Evolutionary conservation across 257 asterid genomes (phyloP).

Genomic region (Nyctanthes arbortristis): DNA sequence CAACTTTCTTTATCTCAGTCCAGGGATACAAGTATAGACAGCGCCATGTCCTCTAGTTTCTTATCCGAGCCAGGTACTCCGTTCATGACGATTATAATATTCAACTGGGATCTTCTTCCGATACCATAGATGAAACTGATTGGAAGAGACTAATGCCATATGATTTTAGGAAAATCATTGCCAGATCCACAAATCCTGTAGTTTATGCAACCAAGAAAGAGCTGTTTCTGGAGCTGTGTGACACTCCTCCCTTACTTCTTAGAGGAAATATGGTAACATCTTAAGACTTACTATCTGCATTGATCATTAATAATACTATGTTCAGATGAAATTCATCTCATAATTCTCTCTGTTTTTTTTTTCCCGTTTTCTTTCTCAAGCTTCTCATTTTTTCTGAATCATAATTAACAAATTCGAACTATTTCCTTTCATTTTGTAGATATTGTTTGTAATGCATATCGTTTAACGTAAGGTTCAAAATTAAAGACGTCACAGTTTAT

Average conservation of each 20-base stretch:
- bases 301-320: no score
- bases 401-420: no score
- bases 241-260: slow-evolving; percentile 40
- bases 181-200: slow-evolving; percentile 31
- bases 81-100: neutral
- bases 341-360: no score
- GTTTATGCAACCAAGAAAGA: slow-evolving; percentile 36
- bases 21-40: neutral
- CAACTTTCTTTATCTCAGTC: slow-evolving; percentile 18
- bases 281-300: no score
- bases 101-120: neutral
- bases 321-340: no score
- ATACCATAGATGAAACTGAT: slow-evolving; percentile 19
- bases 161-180: slow-evolving; percentile 39
- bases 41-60: slow-evolving; percentile 1
- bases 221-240: slow-evolving; percentile 40
- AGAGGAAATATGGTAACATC: slow-evolving; percentile 46
- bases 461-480: no score
- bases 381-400: no score
- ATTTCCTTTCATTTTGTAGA: no score
- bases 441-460: no score
- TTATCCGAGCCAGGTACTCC: slow-evolving; percentile 17
- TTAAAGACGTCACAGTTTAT: no score
- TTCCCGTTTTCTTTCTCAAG: neutral
- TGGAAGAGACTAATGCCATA: slow-evolving; percentile 56